Evolutionary conservation across 306 rosid species (phyloP).

Genomic region (Casuarina glauca): DNA sequence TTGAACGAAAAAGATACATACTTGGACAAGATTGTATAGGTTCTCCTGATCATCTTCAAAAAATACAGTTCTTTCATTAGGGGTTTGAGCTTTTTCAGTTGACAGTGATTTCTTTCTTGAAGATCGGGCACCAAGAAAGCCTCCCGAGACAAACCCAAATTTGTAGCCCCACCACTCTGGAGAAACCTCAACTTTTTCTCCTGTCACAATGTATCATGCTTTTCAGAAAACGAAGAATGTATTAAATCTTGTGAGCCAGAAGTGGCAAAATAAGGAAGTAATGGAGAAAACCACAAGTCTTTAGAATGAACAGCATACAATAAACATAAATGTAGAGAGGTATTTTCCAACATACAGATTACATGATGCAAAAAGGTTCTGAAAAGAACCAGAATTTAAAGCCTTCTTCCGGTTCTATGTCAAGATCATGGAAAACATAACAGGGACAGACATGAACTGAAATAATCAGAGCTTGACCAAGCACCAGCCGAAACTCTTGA

Average conservation of each 20-base stretch:
- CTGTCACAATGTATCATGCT: conserved; percentile 43
- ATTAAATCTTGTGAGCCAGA: background rate
- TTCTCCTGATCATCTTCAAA: conserved; percentile 92
- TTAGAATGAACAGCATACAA: background rate
- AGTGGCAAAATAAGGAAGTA: background rate
- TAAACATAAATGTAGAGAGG: background rate
- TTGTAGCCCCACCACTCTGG: conserved; percentile 95
- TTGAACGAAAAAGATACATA: conserved; percentile 34
- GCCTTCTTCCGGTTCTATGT: background rate
- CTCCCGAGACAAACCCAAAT: conserved; percentile 80
- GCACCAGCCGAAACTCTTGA: background rate
- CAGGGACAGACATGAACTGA: background rate
- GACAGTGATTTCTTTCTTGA: conserved; percentile 44
- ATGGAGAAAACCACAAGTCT: background rate
- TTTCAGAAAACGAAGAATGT: conserved; percentile 12
- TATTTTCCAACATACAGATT: background rate
- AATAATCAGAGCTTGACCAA: background rate
- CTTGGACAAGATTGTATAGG: conserved; percentile 91
- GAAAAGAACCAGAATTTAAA: background rate
- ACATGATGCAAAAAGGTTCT: background rate
- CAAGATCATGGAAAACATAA: background rate
- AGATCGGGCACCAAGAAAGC: conserved; percentile 79
- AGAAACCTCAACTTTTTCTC: conserved; percentile 37
- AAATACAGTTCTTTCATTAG: conserved; percentile 64
- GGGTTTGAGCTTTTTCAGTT: conserved; percentile 34